These are phyloP conservation scores for Phyllosticta citribraziliensis DNA, from an alignment of 2,329 filamentous ascomycete species.

Conservation along the genomic window DNA sequence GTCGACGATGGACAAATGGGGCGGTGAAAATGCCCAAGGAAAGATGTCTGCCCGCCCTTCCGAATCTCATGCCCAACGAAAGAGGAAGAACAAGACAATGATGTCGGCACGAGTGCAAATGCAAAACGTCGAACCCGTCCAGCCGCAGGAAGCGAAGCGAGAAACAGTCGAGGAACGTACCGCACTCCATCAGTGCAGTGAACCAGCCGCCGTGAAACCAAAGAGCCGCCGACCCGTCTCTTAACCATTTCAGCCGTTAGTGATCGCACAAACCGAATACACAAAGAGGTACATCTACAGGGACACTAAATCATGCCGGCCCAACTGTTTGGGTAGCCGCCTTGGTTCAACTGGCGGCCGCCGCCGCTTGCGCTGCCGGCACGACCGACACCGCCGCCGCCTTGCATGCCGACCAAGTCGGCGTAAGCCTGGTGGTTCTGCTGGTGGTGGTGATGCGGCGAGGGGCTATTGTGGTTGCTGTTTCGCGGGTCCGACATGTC, in stretches of 20 bases:
- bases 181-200: no score
- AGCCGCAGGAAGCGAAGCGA: neutral
- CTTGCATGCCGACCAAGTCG: slow-evolving; percentile 1
- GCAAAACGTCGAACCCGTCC: neutral
- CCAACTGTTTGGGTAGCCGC: neutral
- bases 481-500: neutral
- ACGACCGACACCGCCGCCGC: neutral
- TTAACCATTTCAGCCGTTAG: neutral
- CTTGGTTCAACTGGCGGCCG: neutral
- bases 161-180: neutral
- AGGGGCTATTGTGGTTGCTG: neutral
- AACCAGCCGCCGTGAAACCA: neutral
- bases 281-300: slow-evolving; percentile 6
- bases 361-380: neutral
- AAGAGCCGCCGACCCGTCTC: neutral
- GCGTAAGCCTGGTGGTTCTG: slow-evolving; percentile 3
- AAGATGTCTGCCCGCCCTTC: neutral
- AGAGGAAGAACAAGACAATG: no score
- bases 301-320: slow-evolving; percentile 2
- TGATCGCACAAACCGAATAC: neutral
- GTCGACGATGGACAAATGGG: neutral
- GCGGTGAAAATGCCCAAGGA: neutral
- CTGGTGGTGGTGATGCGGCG: neutral
- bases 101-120: neutral
- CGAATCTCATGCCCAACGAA: neutral